These are phyloP conservation scores for Suhomyces prunicola DNA, from an alignment of 805 yeast species.

Conservation along the genomic window DNA sequence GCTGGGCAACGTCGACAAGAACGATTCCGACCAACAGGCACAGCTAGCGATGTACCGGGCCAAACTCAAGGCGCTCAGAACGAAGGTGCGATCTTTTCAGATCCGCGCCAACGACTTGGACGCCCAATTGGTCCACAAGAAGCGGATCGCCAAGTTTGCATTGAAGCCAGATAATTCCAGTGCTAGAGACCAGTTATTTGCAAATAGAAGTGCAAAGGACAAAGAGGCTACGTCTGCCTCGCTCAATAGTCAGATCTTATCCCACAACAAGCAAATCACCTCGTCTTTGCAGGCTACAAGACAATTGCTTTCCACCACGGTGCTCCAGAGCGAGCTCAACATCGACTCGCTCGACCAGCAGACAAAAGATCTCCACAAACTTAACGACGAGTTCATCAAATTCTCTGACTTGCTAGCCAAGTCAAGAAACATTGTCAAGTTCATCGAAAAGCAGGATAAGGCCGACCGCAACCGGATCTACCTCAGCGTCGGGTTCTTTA, in stretches of 20 bases:
- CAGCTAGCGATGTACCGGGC: constrained; percentile 17
- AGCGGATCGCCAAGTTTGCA: constrained; percentile 26
- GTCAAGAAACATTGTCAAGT: constrained; percentile 45
- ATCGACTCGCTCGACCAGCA: constrained; percentile 48
- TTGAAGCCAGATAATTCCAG: neutral
- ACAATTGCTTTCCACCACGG: constrained; percentile 46
- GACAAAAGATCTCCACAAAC: constrained; percentile 35
- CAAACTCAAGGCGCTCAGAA: constrained; percentile 19
- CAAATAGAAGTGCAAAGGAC: constrained; percentile 16
- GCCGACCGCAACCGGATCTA: constrained; percentile 49
- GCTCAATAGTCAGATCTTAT: constrained; percentile 40
- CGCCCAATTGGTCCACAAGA: constrained; percentile 27
- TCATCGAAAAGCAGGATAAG: constrained; percentile 51
- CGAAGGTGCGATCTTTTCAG: constrained; percentile 27
- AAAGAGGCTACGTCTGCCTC: constrained; percentile 16
- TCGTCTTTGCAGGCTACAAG: constrained; percentile 46
- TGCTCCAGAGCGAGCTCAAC: constrained; percentile 51
- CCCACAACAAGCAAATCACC: constrained; percentile 47
- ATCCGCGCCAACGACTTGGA: constrained; percentile 24
- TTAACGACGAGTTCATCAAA: constrained; percentile 40
- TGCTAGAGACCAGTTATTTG: constrained; percentile 19
- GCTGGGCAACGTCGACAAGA: constrained; percentile 5
- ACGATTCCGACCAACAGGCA: constrained; percentile 1
- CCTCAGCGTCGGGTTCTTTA: constrained; percentile 44
- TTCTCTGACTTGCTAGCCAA: constrained; percentile 41